Percentiles rank a stretch among this genome's conserved stretches.
These are phyloP conservation scores for Gossypium trilobum DNA, from an alignment of 441 rosid genomes.

Conservation along the genomic window DNA sequence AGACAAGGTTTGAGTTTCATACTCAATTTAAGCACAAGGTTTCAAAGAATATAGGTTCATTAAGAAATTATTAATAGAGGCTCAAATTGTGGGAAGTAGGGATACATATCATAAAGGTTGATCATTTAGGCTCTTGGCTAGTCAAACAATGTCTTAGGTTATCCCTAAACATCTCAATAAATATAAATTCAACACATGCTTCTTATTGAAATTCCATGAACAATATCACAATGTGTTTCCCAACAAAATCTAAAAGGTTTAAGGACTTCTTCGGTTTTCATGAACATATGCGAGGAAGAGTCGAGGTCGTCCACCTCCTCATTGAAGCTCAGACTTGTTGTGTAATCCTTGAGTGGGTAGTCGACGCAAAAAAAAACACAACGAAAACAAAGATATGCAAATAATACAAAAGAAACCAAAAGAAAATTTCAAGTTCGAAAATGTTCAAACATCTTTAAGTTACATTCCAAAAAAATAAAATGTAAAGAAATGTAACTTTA, in stretches of 20 bases:
- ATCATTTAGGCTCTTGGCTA: neutral
- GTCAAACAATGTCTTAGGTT: neutral
- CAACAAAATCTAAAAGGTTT: neutral
- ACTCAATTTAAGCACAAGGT: too few species aligned
- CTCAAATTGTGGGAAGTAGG: neutral
- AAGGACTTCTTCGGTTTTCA: neutral
- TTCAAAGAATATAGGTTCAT: neutral
- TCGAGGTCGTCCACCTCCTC: neutral
- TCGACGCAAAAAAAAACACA: neutral
- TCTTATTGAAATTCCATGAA: neutral
- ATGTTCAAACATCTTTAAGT: neutral
- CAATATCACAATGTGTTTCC: neutral
- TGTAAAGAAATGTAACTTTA: neutral
- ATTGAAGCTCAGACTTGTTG: neutral
- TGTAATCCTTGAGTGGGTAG: neutral
- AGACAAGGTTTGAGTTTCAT: too few species aligned
- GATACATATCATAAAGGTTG: neutral
- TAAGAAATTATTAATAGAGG: neutral
- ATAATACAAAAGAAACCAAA: neutral
- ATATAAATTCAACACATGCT: neutral
- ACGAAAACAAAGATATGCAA: neutral
- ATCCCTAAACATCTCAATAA: neutral
- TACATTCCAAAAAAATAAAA: neutral
- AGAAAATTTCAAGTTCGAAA: neutral
- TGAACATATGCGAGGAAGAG: neutral